Evolutionary conservation across 345 rosid species (phyloP), one percentile per base, ranked within the genome.

Genomic region (Citrus inodora): DNA sequence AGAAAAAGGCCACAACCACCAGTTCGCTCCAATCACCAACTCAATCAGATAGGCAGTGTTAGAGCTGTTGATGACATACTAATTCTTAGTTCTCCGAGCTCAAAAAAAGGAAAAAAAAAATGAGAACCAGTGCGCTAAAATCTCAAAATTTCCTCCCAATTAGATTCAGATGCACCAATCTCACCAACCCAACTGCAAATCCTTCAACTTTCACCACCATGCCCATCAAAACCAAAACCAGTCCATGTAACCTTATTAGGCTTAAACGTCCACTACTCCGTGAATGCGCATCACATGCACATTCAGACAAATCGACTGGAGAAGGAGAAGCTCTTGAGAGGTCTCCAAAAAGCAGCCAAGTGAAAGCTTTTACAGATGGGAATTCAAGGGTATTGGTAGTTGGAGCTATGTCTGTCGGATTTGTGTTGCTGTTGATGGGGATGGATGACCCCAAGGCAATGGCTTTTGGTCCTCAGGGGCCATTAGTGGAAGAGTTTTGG

Each of bases 401-500:
- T 35, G 91, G 96, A 65, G 92, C 89, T 32, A 86, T 86, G 28
- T 87, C 98, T 0, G 13, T 90, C 25, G 94, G 96, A 35, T 48
- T 93, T 30, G 69, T 79, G 80, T 61, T 89, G 88, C 53, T 87
- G 79, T 30, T 87, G 0, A 70, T 89, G 86, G 92, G 88, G 14
- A 67, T 89, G 74, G 93, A 87, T 67, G 89, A 85, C 37, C 84
- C 86, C 17, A 90, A 87, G 85, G 98, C 97, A 6, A 33, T 89
- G 86, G 98, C 97, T 19, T 76, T 94, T 9, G 98, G 98, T 2
- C 99, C 98, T 4, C 97, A 90, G 79, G 98, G 99, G 62, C 99
- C 97, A 30, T 51, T 96, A 53, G 78, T 87, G 82, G 98, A 96
- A 85, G 98, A 92, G 85, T 93, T 96, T 76, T 96, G 99, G 99